Evolutionary conservation across 352 stramenopile species (phyloP), one percentile per base, ranked within the genome.

Genomic region (Phytophthora multivora): DNA sequence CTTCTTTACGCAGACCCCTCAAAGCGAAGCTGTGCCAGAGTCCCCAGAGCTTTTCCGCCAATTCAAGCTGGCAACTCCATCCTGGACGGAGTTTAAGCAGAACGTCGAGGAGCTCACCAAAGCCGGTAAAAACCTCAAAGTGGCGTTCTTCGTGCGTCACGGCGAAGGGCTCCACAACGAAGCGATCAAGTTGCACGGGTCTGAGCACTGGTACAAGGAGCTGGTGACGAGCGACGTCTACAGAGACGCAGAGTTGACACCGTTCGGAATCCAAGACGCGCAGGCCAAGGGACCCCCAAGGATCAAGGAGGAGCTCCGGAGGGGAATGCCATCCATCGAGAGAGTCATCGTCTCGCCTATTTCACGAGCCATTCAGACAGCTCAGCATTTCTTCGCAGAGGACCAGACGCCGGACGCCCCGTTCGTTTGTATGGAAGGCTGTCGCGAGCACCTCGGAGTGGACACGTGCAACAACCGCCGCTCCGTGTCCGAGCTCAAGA

Each of bases 61-160:
- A 21, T 68, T 68, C 30, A 47, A 63, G 12, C 30, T 63, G 19
- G 19, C 11, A 7, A 49, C 59, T 10, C 8, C 59, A 31, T 63
- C 59, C 16, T 63, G 51, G 59, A 26, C 9, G 16, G 51, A 68
- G 11, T 68, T 68, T 38, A 9, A 51, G 42, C n/a, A 19, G 2
- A 66, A 60, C 10, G 12, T 62, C 9, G 28, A 50, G 13, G 30
- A 43, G n/a, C 2, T 16, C 2, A 40, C 26, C 4, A 19, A 51
- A 19, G 4, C 19, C 11, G 31, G 21, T 13, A 51, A 30, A 21
- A 38, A 59, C 13, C 39, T 88, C 49, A 90, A 92, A 58, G 76
- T 90, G 52, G 55, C 89, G n/a, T 88, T 89, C 61, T 73, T 90
- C 28, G 69, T 92, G 26, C 83, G 83, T 16, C 83, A 92, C 41